Evolutionary conservation across 768 basidiomycete species (phyloP).

Genomic region (Infundibulicybe gibba): DNA sequence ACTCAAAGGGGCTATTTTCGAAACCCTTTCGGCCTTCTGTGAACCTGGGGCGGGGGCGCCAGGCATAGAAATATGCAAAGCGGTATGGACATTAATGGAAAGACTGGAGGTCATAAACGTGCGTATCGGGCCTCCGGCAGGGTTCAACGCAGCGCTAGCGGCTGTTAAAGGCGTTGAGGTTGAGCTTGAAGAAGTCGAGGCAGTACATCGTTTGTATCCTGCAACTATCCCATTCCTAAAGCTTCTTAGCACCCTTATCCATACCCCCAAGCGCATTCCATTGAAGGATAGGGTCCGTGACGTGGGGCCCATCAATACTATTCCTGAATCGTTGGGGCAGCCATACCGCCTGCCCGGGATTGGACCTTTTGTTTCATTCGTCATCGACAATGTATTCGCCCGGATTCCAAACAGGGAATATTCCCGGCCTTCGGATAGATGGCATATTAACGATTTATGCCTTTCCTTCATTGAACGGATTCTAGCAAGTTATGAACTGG

Average conservation of each 20-base stretch:
- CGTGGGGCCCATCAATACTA: conserved; percentile 61
- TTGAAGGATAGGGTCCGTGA: conserved; percentile 57
- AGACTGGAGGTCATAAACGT: conserved; percentile 80
- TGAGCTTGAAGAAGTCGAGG: conserved; percentile 86
- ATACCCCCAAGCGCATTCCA: conserved; percentile 72
- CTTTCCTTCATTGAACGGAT: conserved; percentile 83
- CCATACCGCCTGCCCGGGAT: conserved; percentile 80
- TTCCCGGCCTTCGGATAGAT: conserved; percentile 69
- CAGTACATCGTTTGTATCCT: conserved; percentile 75
- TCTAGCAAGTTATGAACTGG: conserved; percentile 78
- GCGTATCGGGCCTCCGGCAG: conserved; percentile 35
- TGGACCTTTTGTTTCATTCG: conserved; percentile 79
- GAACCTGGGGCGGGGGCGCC: conserved; percentile 69
- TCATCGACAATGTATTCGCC: conserved; percentile 85
- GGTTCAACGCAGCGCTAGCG: conserved; percentile 42
- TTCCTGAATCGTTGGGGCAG: conserved; percentile 78
- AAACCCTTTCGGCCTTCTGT: conserved; percentile 80
- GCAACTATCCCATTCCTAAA: conserved; percentile 86
- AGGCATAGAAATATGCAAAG: conserved; percentile 78
- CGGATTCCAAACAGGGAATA: conserved; percentile 76
- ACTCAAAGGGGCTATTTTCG: conserved; percentile 82
- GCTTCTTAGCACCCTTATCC: conserved; percentile 79
- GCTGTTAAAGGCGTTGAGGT: conserved; percentile 78
- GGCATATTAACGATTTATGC: conserved; percentile 84
- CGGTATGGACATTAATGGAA: conserved; percentile 85